A percentile compares a stretch with the other conserved stretches of the same genome.
These are phyloP conservation scores for Dimocarpus longan DNA, from an alignment of 345 rosid genomes.

Conservation along the genomic window DNA sequence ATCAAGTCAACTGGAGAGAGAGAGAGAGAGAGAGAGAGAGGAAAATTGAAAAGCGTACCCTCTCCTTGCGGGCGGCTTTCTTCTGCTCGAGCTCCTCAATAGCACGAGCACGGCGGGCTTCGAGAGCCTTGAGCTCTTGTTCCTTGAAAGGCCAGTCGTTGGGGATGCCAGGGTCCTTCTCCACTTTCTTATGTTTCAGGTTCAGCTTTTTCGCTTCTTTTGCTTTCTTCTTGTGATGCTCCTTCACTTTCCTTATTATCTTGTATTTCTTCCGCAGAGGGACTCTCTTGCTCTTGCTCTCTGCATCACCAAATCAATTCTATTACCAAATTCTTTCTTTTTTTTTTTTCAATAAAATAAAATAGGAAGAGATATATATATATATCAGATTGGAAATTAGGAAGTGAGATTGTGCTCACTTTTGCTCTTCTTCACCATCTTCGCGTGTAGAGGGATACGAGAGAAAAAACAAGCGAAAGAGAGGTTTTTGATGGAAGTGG, in stretches of 20 bases:
- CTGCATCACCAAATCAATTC: conserved; percentile 34
- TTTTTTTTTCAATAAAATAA: not conserved
- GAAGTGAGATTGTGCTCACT: conserved; percentile 43
- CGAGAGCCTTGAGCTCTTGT: conserved; percentile 91
- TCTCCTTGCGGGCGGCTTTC: conserved; percentile 85
- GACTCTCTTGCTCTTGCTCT: conserved; percentile 95
- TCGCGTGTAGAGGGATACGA: not conserved
- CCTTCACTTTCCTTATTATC: conserved; percentile 84
- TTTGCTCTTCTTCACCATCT: conserved; percentile 84
- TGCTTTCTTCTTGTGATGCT: conserved; percentile 95
- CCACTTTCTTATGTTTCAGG: conserved; percentile 60
- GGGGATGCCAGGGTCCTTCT: conserved; percentile 97
- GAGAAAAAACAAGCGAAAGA: not conserved
- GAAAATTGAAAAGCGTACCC: conserved; percentile 46
- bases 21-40: too few relatives aligned
- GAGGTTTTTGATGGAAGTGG: conserved; percentile 13
- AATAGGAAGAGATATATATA: not conserved
- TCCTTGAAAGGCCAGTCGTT: conserved; percentile 99
- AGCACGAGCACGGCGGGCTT: conserved; percentile 86
- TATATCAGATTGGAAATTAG: not conserved
- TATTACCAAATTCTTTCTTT: conserved; percentile 3
- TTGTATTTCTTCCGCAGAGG: conserved; percentile 81
- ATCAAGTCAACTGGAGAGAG: not conserved
- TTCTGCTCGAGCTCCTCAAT: conserved; percentile 84
- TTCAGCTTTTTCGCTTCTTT: conserved; percentile 91